Evolutionary conservation across 768 basidiomycete species (phyloP).

Genomic region (Calocera viscosa): DNA sequence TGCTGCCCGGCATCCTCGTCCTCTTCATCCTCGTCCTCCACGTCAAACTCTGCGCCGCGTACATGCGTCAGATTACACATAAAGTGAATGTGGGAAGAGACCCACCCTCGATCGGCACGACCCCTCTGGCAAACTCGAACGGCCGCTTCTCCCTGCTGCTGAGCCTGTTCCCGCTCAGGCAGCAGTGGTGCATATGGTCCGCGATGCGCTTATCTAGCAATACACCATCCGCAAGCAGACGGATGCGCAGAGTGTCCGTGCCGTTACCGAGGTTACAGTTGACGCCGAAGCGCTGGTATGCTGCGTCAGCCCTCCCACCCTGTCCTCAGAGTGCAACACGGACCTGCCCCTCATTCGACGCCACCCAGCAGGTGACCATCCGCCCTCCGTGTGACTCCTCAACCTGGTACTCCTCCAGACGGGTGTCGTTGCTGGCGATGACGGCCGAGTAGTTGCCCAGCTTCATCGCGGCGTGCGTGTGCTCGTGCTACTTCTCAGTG

Average conservation of each 20-base stretch:
- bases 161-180: not conserved
- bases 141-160: not conserved
- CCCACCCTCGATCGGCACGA: not conserved
- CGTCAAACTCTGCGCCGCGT: not conserved
- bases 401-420: not conserved
- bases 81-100: not conserved
- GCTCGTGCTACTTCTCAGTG: too few species aligned
- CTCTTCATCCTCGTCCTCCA: not conserved
- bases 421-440: not conserved
- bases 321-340: not conserved
- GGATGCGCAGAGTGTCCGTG: not conserved
- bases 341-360: not conserved
- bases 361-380: not conserved
- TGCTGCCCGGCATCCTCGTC: not conserved
- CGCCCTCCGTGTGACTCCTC: not conserved
- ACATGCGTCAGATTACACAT: too few species aligned
- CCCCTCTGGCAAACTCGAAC: not conserved
- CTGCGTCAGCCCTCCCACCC: not conserved
- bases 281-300: not conserved
- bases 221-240: not conserved
- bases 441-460: slow-evolving; percentile 2
- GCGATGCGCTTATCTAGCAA: not conserved
- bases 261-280: not conserved
- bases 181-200: not conserved
- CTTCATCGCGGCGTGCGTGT: not conserved